These are phyloP conservation scores for Tieghemiomyces parasiticus DNA, from an alignment of 192 early-diverging fungal species.

Conservation along the genomic window DNA sequence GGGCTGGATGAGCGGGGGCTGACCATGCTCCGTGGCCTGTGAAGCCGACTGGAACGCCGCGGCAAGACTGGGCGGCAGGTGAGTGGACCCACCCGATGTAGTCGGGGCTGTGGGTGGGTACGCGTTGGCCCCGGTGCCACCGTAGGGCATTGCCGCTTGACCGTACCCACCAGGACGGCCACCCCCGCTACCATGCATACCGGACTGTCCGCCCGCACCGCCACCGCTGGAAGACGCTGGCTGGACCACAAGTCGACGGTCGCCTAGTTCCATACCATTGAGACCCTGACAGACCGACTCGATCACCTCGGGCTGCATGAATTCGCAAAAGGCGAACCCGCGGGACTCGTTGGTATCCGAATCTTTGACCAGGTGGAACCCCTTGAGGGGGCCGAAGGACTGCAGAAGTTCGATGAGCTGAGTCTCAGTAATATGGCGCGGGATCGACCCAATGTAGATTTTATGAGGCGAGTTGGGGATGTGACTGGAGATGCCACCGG, in stretches of 20 bases:
- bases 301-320: constrained; percentile 69
- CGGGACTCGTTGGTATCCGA: constrained; percentile 54
- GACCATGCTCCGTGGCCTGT: background rate
- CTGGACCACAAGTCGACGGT: constrained; percentile 87
- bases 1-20: constrained; percentile 35
- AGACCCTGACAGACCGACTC: constrained; percentile 91
- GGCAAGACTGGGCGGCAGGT: constrained; percentile 13
- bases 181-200: too few species aligned
- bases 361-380: constrained; percentile 91
- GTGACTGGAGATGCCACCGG: constrained; percentile 72
- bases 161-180: constrained; percentile 12
- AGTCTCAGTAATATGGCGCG: constrained; percentile 73
- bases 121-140: constrained; percentile 15
- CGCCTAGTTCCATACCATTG: constrained; percentile 90
- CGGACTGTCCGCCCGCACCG: constrained; percentile 21
- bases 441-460: constrained; percentile 88
- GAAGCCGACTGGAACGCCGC: background rate
- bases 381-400: constrained; percentile 83
- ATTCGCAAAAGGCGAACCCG: constrained; percentile 97
- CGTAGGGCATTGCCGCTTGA: constrained; percentile 18
- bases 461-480: constrained; percentile 87
- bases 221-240: constrained; percentile 42
- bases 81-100: constrained; percentile 20
- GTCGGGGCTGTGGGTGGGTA: constrained; percentile 11
- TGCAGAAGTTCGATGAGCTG: constrained; percentile 88